A percentile compares a stretch with the other conserved stretches of the same genome.
Conservation (phyloP, 805 yeast genomes). For the Nakazawaea sp. region DNA sequence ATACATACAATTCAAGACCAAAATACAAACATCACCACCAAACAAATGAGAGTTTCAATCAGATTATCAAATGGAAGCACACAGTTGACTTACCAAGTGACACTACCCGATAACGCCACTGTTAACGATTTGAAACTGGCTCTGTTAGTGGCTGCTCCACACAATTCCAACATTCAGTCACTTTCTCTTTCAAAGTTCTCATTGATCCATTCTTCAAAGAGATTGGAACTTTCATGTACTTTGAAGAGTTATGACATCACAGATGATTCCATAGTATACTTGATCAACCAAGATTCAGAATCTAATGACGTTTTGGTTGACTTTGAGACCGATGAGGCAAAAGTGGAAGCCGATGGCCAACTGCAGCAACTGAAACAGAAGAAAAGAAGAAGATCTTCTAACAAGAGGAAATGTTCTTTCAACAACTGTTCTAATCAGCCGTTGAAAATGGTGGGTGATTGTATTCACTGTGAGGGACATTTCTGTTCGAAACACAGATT, state of each 20-base stretch:
- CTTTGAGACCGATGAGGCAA: conserved; percentile 5
- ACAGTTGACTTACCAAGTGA: conserved; percentile 29
- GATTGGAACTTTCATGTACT: conserved; percentile 20
- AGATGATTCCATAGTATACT: conserved; percentile 20
- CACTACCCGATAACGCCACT: conserved; percentile 45
- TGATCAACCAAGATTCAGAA: conserved; percentile 16
- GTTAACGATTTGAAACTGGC: conserved; percentile 43
- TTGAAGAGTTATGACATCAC: conserved; percentile 22
- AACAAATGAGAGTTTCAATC: conserved; percentile 41
- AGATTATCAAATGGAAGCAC: conserved; percentile 35
- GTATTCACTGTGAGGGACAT: conserved; percentile 77
- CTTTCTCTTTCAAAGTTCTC: conserved; percentile 14
- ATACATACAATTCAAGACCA: too few relatives aligned
- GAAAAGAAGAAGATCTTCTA: conserved; percentile 26
- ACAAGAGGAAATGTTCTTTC: conserved; percentile 45
- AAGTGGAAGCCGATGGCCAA: not conserved
- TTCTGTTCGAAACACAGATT: conserved; percentile 84
- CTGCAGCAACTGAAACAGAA: conserved; percentile 11
- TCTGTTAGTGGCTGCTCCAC: conserved; percentile 33
- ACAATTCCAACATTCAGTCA: conserved; percentile 9
- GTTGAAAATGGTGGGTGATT: conserved; percentile 68
- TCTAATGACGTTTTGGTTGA: conserved; percentile 10
- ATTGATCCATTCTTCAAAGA: conserved; percentile 26
- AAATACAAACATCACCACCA: not conserved
- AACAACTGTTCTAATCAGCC: conserved; percentile 58